Percentiles rank a stretch among this genome's conserved stretches.
Conservation (phyloP, 2,329 filamentous ascomycete genomes). For the Furcasterigmium sp. region DNA sequence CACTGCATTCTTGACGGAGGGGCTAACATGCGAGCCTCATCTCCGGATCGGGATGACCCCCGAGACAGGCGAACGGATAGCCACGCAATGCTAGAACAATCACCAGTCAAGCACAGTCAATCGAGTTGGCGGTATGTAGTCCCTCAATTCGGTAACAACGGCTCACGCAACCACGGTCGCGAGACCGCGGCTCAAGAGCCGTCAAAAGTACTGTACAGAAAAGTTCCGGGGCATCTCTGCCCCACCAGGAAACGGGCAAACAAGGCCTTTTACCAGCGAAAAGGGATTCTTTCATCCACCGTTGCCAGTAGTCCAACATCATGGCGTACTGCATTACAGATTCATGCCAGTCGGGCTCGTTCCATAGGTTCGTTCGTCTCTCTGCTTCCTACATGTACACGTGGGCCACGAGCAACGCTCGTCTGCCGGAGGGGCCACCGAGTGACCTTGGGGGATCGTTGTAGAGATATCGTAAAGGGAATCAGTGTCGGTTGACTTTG, state of each 20-base stretch:
- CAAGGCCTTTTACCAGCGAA: neutral
- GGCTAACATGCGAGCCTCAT: no score
- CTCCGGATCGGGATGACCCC: no score
- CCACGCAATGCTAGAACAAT: no score
- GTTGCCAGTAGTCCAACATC: neutral
- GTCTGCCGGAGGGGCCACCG: neutral
- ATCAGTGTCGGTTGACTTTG: neutral
- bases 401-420: neutral
- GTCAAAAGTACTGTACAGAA: neutral
- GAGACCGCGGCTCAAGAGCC: no score
- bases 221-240: neutral
- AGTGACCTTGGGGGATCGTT: neutral
- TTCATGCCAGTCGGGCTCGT: neutral
- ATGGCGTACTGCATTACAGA: neutral
- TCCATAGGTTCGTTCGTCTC: neutral
- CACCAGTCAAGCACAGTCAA: no score
- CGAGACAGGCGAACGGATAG: no score
- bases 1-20: no score
- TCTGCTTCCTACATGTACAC: neutral
- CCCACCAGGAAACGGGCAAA: neutral
- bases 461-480: neutral
- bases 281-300: neutral
- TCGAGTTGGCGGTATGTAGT: no score
- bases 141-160: no score
- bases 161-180: no score